A percentile compares a stretch with the other conserved stretches of the same genome.
phyloP scores from a whole-genome alignment of 106 monocot genomes.

The Dendrobium officinale region DNA sequence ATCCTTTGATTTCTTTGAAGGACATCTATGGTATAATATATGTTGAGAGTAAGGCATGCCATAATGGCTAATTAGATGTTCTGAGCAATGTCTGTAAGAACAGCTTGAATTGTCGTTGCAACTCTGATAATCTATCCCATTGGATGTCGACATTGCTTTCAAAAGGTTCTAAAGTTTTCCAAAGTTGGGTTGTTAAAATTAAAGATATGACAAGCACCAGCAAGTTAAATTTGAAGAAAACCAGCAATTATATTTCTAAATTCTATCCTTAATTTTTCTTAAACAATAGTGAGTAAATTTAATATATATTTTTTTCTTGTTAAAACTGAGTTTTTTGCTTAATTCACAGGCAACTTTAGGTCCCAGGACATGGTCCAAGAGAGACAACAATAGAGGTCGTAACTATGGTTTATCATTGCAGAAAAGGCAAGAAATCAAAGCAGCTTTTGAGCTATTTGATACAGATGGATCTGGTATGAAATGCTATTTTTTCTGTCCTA shows the following conservation, averaged over 20 bases:
- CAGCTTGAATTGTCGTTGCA: not conserved
- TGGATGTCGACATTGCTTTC: not conserved
- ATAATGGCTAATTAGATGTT: too few relatives aligned
- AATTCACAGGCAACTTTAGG: conserved; percentile 17
- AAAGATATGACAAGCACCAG: not conserved
- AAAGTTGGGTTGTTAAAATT: not conserved
- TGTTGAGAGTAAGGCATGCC: too few relatives aligned
- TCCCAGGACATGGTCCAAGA: conserved; percentile 23
- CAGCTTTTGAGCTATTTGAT: conserved; percentile 93
- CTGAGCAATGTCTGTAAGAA: too few relatives aligned
- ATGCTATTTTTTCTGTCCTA: not conserved
- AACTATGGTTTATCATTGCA: conserved; percentile 43
- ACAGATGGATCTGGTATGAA: conserved; percentile 85
- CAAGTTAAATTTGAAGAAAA: not conserved
- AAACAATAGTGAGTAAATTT: not conserved
- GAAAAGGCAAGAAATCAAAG: conserved; percentile 81
- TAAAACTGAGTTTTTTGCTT: not conserved
- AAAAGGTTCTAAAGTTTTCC: not conserved
- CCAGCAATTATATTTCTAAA: not conserved
- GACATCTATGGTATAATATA: too few relatives aligned
- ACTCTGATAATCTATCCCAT: not conserved
- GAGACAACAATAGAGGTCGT: conserved; percentile 46
- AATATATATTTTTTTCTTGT: not conserved
- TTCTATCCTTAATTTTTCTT: not conserved
- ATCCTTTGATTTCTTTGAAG: too few relatives aligned